These are phyloP conservation scores for Arabidopsis hybrid DNA, from an alignment of 441 rosid genomes.

Conservation along the genomic window DNA sequence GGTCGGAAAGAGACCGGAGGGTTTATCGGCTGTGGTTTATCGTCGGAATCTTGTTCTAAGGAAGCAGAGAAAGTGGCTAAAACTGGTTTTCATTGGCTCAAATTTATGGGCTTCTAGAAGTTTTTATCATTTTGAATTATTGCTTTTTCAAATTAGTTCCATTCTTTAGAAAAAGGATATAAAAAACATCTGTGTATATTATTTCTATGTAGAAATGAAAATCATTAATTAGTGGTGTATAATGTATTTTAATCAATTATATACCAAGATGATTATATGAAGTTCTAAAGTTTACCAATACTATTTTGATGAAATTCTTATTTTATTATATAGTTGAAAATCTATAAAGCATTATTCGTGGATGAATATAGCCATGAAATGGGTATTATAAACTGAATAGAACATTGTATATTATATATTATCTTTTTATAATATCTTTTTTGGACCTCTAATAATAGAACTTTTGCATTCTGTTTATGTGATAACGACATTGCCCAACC, in stretches of 20 bases:
- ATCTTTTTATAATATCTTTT: neutral
- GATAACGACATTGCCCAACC: conserved; percentile 25
- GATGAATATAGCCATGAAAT: neutral
- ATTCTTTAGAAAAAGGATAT: too few species aligned
- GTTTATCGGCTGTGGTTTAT: conserved; percentile 37
- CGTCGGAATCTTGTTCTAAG: conserved; percentile 63
- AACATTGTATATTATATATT: neutral
- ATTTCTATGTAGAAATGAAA: neutral
- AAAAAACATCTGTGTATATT: neutral
- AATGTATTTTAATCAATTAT: conserved; percentile 18
- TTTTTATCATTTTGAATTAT: conserved; percentile 14
- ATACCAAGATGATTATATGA: neutral
- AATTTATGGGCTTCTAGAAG: conserved; percentile 64
- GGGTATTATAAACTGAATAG: neutral
- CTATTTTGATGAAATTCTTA: too few species aligned
- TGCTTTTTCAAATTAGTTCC: neutral
- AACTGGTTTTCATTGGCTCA: conserved; percentile 69
- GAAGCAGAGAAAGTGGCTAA: conserved; percentile 62
- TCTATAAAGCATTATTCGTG: neutral
- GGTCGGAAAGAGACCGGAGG: conserved; percentile 43
- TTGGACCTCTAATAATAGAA: conserved; percentile 6
- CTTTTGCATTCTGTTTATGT: conserved; percentile 23
- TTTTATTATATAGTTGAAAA: neutral
- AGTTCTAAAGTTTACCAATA: too few species aligned
- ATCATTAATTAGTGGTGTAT: conserved; percentile 6